Conservation (phyloP, 805 yeast genomes). For the Teunomyces barrocoloradensis region DNA sequence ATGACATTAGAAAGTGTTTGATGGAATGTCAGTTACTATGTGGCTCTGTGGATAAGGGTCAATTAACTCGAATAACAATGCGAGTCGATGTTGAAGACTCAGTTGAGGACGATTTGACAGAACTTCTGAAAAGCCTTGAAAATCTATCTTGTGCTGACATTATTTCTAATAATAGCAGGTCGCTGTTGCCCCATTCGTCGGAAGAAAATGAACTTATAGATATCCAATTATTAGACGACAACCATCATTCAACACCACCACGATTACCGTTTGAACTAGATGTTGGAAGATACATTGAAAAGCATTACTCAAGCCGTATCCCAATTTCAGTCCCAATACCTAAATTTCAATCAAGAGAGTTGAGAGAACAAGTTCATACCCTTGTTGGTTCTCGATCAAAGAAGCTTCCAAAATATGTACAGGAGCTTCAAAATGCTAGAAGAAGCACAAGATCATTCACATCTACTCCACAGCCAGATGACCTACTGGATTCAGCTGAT, state of each 20-base stretch:
- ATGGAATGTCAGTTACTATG: conserved; percentile 45
- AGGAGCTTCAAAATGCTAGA: conserved; percentile 17
- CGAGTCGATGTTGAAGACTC: neutral
- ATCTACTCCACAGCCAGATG: conserved; percentile 4
- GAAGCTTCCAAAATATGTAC: conserved; percentile 28
- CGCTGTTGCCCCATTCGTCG: conserved; percentile 24
- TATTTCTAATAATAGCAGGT: conserved; percentile 21
- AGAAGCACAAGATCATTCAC: conserved; percentile 19
- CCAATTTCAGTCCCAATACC: neutral
- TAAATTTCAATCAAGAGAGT: conserved; percentile 8
- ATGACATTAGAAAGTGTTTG: conserved; percentile 49
- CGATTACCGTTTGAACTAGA: conserved; percentile 41
- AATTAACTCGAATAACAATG: neutral
- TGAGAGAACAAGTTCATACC: conserved; percentile 10
- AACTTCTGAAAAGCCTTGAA: conserved; percentile 17
- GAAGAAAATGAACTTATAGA: conserved; percentile 36
- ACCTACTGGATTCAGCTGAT: neutral
- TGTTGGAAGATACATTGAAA: conserved; percentile 20
- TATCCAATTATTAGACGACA: conserved; percentile 31
- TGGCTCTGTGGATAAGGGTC: conserved; percentile 1
- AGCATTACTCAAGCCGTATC: neutral
- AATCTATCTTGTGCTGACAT: conserved; percentile 28
- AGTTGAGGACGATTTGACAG: conserved; percentile 4
- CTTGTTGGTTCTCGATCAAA: conserved; percentile 37
- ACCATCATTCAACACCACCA: conserved; percentile 22